Conservation (phyloP, 2,329 filamentous ascomycete genomes). For the Leptodontidium sp. region DNA sequence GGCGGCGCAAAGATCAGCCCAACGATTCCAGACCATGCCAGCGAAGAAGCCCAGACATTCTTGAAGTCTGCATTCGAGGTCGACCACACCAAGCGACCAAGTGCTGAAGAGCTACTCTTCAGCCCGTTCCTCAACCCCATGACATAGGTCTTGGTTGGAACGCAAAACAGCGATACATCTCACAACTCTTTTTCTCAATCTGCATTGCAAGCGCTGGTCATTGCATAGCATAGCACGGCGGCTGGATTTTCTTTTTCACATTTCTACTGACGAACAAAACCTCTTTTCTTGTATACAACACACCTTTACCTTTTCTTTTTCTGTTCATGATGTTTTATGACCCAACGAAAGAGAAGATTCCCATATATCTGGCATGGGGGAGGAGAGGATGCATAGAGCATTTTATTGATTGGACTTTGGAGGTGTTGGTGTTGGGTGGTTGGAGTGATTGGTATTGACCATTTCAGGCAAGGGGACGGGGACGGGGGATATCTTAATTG, state of each 20-base stretch:
- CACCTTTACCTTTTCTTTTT: slow-evolving; percentile 12
- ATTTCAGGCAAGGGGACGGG: background rate
- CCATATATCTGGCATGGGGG: slow-evolving; percentile 5
- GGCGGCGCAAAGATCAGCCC: slow-evolving; percentile 87
- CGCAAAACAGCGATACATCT: background rate
- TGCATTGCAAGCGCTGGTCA: slow-evolving; percentile 39
- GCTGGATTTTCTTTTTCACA: slow-evolving; percentile 7
- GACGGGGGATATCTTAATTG: slow-evolving; percentile 19
- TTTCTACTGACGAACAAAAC: background rate
- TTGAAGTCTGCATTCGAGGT: slow-evolving; percentile 92
- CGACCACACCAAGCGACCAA: slow-evolving; percentile 90
- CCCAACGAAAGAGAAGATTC: slow-evolving; percentile 20
- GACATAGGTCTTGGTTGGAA: slow-evolving; percentile 51
- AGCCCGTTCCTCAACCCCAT: slow-evolving; percentile 83
- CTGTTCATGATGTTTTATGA: slow-evolving; percentile 17
- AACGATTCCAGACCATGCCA: slow-evolving; percentile 86
- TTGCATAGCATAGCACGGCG: slow-evolving; percentile 36
- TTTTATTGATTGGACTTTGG: slow-evolving; percentile 15
- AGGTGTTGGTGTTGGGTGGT: slow-evolving; percentile 8
- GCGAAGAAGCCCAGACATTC: slow-evolving; percentile 84
- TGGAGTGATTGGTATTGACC: slow-evolving; percentile 22
- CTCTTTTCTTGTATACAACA: slow-evolving; percentile 32
- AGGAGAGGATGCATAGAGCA: slow-evolving; percentile 3
- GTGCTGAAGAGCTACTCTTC: slow-evolving; percentile 86
- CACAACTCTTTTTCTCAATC: slow-evolving; percentile 22